A percentile compares a stretch with the other conserved stretches of the same genome.
phyloP scores from a whole-genome alignment of 2,329 filamentous ascomycete genomes.

The Mollisiaceae sp. region DNA sequence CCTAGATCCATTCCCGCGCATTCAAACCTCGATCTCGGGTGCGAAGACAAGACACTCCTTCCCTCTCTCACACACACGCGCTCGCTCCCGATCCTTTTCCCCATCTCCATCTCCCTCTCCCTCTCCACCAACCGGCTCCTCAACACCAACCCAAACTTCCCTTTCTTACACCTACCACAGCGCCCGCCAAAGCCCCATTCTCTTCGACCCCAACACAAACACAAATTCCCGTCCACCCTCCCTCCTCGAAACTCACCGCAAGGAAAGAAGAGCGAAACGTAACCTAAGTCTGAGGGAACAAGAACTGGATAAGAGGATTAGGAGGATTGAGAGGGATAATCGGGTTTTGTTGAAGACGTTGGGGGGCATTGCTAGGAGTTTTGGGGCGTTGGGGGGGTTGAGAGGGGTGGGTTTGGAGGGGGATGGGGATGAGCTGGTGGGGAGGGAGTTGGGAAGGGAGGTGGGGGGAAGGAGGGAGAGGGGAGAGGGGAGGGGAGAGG shows the following conservation, averaged over 20 bases:
- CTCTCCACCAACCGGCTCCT: background rate
- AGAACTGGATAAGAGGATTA: conserved; percentile 34
- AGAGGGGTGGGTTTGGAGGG: background rate
- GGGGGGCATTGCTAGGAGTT: conserved; percentile 29
- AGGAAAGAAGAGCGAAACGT: conserved; percentile 28
- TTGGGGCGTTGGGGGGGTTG: conserved; percentile 27
- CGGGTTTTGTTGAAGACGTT: conserved; percentile 31
- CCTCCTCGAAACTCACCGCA: conserved; percentile 19
- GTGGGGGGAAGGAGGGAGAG: background rate
- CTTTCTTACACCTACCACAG: background rate
- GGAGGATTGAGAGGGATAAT: conserved; percentile 38
- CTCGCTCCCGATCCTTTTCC: conserved; percentile 9
- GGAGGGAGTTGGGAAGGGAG: too few species aligned
- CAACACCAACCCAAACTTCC: conserved; percentile 1
- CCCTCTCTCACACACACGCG: background rate
- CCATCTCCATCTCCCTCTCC: background rate
- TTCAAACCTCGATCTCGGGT: too few species aligned
- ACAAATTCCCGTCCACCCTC: too few species aligned
- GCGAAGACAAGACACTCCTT: too few species aligned
- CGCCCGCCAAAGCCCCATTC: background rate
- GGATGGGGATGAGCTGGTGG: too few species aligned
- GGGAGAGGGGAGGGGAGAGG: conserved; percentile 8
- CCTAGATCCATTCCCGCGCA: too few species aligned
- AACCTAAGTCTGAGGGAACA: conserved; percentile 28
- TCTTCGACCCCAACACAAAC: conserved; percentile 4